phyloP scores from a whole-genome alignment of 768 basidiomycete genomes.

The Podaxis sp. region DNA sequence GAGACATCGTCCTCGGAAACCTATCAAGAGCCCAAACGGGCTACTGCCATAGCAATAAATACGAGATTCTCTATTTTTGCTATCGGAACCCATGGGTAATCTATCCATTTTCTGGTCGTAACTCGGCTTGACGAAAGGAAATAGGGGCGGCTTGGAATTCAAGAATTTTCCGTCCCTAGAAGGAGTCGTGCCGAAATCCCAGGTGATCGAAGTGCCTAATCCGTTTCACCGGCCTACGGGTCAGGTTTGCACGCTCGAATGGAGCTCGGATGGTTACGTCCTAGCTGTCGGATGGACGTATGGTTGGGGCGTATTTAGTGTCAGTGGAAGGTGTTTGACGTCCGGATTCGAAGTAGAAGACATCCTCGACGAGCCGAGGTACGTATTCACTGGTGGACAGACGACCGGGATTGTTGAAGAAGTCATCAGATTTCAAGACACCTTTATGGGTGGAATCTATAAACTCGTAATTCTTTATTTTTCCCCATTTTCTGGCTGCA shows the following conservation, averaged over 20 bases:
- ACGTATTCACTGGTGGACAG: conserved; percentile 17
- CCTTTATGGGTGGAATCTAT: conserved; percentile 80
- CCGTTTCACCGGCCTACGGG: conserved; percentile 59
- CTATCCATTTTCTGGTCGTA: conserved; percentile 5
- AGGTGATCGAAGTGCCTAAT: conserved; percentile 61
- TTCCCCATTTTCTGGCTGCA: not conserved
- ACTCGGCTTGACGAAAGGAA: conserved; percentile 1
- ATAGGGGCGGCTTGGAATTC: conserved; percentile 65
- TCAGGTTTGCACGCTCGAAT: conserved; percentile 67
- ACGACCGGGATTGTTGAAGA: not conserved
- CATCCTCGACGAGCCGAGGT: conserved; percentile 53
- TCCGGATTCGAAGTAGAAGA: conserved; percentile 74
- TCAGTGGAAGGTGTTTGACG: conserved; percentile 83
- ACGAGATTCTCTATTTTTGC: conserved; percentile 79
- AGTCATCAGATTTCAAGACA: conserved; percentile 62
- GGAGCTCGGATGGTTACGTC: conserved; percentile 96
- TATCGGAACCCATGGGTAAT: conserved; percentile 70
- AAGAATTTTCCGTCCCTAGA: conserved; percentile 67
- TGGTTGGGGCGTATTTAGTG: conserved; percentile 91
- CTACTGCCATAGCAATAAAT: conserved; percentile 68
- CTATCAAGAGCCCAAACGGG: conserved; percentile 68
- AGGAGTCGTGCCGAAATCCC: conserved; percentile 55
- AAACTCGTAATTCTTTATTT: conserved; percentile 53
- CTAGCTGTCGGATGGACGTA: conserved; percentile 88
- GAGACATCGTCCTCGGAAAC: conserved; percentile 30